Base-by-base conservation (phyloP, 768 basidiomycete genomes). In the Lentinula boryana region DNA sequence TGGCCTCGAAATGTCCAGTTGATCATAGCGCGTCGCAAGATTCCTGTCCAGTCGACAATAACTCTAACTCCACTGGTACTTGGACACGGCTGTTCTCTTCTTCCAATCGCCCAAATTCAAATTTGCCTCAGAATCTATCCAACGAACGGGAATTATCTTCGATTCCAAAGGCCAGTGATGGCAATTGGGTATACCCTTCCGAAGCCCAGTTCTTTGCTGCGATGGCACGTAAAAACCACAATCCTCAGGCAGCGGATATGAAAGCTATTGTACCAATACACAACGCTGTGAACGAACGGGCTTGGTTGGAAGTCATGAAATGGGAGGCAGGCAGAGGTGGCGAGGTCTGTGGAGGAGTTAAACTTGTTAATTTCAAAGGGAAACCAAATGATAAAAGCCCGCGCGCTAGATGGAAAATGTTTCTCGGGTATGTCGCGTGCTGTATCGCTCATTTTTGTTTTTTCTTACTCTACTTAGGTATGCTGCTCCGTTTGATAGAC, bases 161-260 rank as follows among this genome's bases (percentile, higher is more conserved):
- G 31, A 98, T 98, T 70, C 96, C 96, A 16, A 85, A 87, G 67
- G 70, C 76, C 18, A 73, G 78, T 44, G 84, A 85, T 53, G 81
- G 80, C 46, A 88, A 93, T 60, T 99, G 97, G 97, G 91, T 97
- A 52, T 99, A 99, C 74, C 97, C 97, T 23, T 98, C 96, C 18
- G 93, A 98, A 71, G 85, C 90, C n/a, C 96, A 98, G 75, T 99
- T 99, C 80, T 98, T 91, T 73, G 81, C 90, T n/a, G 96, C 97
- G 18, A 95, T 99, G 88, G 84, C 87, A 60, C 86, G 96, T 62
- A 98, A 98, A 76, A 87, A 97, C 67, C 92, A 97, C 71, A 85
- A 88, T 58, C 95, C 95, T 3, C 81, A 86, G 33, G 82, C 89
- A 21, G 70, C 80, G n/a, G 96, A 98, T 75, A 98, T 98, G 95